Base-by-base conservation (phyloP, 768 basidiomycete species). In the Tricholoma bakamatsutake region DNA sequence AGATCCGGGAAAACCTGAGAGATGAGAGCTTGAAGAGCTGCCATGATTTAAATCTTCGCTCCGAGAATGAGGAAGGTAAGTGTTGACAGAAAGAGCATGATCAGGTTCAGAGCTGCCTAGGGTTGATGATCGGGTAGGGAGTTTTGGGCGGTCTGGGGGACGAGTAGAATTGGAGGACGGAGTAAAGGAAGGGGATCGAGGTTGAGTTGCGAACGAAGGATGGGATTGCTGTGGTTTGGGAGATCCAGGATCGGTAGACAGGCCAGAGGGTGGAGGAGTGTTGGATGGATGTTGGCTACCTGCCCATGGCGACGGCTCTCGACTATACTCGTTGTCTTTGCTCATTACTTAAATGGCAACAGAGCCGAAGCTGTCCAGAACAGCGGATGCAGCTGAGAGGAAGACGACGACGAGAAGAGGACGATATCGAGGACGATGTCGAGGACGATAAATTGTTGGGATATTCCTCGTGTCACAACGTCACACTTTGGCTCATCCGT, bases 11-110 rank as follows among this genome's bases (percentile, higher is more conserved):
- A 62, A 51, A 34, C 56, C 54, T 52, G 65, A 46, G 62, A 62
- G 46, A 66, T 66, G 61, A 62, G 59, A 66, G 56, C 62, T 64
- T 34, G 67, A 63, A 27, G 66, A 60, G 35, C 55, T 61, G 46
- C 69, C 63, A 67, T 89, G 88, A 69, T 82, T 86, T 51, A 88
- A 73, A 72, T 89, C 88, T 63, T 87, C 81, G 71, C 88, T 90
- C 53, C 79, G 83, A 56, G 85, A 73, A 65, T 86, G 81, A 56
- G 80, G 71, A 43, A 64, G 54, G 43, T 67, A 62, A 56, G 61
- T 57, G 62, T 69, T 69, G 67, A 70, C 60, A 53, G 73, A 64
- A 65, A 77, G 73, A 65, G 73, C 76, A 63, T 79, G 77, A 71
- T 80, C 75, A 52, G 78, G 74, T 69, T 85, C 82, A 53, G 82